Evolutionary conservation across 176 grass and related monocot species (phyloP).

Genomic region (Alopecurus myosuroides): DNA sequence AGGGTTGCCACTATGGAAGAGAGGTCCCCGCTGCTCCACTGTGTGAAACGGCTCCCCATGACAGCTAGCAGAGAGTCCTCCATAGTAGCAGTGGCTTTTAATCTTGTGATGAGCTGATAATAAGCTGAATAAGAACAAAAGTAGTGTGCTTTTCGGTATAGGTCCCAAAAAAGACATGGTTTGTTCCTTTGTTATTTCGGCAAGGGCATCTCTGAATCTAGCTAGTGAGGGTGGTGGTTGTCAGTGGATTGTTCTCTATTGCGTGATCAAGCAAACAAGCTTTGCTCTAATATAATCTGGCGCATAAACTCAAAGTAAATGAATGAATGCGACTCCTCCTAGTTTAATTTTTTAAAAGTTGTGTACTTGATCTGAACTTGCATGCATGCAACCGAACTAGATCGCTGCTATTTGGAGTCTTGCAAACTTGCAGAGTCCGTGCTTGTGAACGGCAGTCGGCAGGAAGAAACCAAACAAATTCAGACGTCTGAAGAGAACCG

Average conservation of each 20-base stretch:
- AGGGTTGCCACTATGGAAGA: not conserved
- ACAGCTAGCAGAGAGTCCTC: not conserved
- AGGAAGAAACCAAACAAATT: too few relatives aligned
- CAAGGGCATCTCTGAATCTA: not conserved
- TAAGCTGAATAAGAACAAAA: conserved; percentile 10
- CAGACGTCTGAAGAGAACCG: not conserved
- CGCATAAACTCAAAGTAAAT: too few relatives aligned
- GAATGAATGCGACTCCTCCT: too few relatives aligned
- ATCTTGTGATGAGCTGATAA: not conserved
- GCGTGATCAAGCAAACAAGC: not conserved
- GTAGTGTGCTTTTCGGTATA: not conserved
- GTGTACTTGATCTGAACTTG: not conserved
- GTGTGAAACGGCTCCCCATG: not conserved
- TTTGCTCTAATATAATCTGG: not conserved
- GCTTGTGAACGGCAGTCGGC: too few relatives aligned
- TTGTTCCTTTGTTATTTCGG: not conserved
- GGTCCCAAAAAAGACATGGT: not conserved
- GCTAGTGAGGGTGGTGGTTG: not conserved
- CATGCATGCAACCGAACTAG: not conserved
- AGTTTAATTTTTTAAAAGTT: too few relatives aligned
- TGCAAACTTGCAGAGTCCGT: too few relatives aligned
- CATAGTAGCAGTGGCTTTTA: not conserved
- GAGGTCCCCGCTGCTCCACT: not conserved
- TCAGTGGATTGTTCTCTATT: not conserved
- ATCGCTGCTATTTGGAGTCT: not conserved